Base-by-base conservation (phyloP, 2,329 filamentous ascomycete genomes). In the Aspergillus sergii region DNA sequence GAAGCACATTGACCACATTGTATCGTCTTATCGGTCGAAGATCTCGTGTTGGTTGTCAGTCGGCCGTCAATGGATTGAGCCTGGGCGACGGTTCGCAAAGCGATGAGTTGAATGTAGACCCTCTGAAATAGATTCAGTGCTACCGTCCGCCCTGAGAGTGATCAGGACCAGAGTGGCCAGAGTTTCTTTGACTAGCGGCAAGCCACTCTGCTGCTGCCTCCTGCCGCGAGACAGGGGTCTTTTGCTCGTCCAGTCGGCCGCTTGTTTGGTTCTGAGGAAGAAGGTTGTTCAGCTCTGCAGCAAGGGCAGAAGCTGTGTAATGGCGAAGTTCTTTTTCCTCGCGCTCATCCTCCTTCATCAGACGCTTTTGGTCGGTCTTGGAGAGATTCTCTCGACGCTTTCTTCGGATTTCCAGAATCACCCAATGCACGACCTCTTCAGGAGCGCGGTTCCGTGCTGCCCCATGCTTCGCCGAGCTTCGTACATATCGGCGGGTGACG, bases 361-460 rank as follows among this genome's bases (percentile, higher is more conserved):
- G 65, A 34, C 80, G 79, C 56, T 74, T 73, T 63, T 91, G 89
- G 71, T 96, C 90, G 21, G 75, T 66, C 81, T 97, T 97, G 76
- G 86, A 84, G 84, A 96, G 87, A 79, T 96, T 94, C 72, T 88
- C 86, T 58, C 95, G 89, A 72, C 94, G 91, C 72, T 94, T 87
- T 66, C 88, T 88, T 72, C 92, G 92, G 73, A 99, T 95, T 81
- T 98, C 95, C 70, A 94, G 89, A 80, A 95, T 90, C 66, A 97
- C 93, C 82, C 94, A 94, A 19, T 96, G 85, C 65, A 98, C 85
- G 7, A 97, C 94, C 67, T 95, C 91, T 77, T 99, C 95, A 0
- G 94, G 88, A 69, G 91, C 94, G 70, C 89, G 87, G 68, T 85
- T 92, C 67, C 95, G 89, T 66, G 91, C 88, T n/a, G 86, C 82